Percentiles rank a stretch among this genome's conserved stretches.
These are phyloP conservation scores for Suillus spraguei DNA, from an alignment of 768 basidiomycete genomes.

Conservation along the genomic window DNA sequence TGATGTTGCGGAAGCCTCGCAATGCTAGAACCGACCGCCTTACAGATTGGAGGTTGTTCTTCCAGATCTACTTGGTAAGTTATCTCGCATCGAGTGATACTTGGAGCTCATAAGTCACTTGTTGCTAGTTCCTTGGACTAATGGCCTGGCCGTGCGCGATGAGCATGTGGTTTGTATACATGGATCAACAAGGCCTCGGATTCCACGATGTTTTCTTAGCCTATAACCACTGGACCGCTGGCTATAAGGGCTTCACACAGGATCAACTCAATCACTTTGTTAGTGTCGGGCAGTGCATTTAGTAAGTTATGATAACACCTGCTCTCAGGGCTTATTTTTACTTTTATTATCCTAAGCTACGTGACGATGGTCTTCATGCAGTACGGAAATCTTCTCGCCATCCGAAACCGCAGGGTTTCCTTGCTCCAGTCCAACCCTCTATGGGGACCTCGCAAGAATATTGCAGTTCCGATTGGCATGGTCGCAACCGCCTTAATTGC, in stretches of 20 bases:
- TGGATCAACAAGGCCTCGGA: slow-evolving; percentile 39
- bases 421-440: slow-evolving; percentile 46
- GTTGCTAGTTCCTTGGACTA: slow-evolving; percentile 41
- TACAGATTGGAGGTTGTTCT: slow-evolving; percentile 50
- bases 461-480: slow-evolving; percentile 41
- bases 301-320: slow-evolving; percentile 31
- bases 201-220: slow-evolving; percentile 42
- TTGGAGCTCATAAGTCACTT: neutral
- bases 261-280: slow-evolving; percentile 38
- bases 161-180: slow-evolving; percentile 43
- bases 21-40: slow-evolving; percentile 51
- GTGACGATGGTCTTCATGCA: slow-evolving; percentile 51
- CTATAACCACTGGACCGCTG: slow-evolving; percentile 42
- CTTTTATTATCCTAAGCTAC: slow-evolving; percentile 33
- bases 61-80: slow-evolving; percentile 49
- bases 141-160: slow-evolving; percentile 51
- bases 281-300: slow-evolving; percentile 46
- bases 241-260: slow-evolving; percentile 35
- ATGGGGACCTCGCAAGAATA: slow-evolving; percentile 49
- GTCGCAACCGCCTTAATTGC: slow-evolving; percentile 44
- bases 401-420: slow-evolving; percentile 47
- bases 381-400: slow-evolving; percentile 43
- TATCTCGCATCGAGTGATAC: slow-evolving; percentile 10
- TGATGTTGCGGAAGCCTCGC: slow-evolving; percentile 51
- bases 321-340: neutral